Conservation (phyloP, 768 basidiomycete species). For the Boletus huronensis region DNA sequence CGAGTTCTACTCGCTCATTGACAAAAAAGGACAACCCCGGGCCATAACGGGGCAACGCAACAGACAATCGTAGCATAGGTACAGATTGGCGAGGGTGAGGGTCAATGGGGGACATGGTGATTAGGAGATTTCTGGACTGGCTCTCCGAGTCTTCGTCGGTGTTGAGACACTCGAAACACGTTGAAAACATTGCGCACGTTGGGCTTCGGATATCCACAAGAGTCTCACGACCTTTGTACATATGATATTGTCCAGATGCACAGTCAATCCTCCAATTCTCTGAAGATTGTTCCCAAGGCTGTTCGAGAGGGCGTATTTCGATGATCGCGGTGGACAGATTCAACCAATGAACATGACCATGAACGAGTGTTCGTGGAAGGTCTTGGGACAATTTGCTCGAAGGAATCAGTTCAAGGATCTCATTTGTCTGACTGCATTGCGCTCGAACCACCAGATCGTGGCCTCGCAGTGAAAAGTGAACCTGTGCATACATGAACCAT, state of each 20-base stretch:
- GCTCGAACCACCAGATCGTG: conserved; percentile 9
- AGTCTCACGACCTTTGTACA: not conserved
- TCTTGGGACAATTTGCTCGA: conserved; percentile 8
- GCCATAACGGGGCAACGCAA: conserved; percentile 35
- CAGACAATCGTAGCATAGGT: not conserved
- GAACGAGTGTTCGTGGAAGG: conserved; percentile 14
- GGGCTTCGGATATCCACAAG: conserved; percentile 23
- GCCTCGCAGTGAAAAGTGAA: conserved; percentile 12
- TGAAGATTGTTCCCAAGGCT: conserved; percentile 15
- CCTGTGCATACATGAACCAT: not conserved
- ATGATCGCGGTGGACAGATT: conserved; percentile 10
- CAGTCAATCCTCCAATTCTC: conserved; percentile 21
- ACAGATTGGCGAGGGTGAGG: not conserved
- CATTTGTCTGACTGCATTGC: not conserved
- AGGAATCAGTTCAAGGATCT: conserved; percentile 22
- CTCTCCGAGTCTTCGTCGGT: not conserved
- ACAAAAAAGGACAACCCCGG: conserved; percentile 38
- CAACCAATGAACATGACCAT: conserved; percentile 25
- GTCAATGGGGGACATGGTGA: conserved; percentile 2
- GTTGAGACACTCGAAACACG: not conserved
- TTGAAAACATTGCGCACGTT: conserved; percentile 18
- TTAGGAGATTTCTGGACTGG: conserved; percentile 1
- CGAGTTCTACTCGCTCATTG: conserved; percentile 23
- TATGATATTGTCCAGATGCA: not conserved
- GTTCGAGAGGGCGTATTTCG: conserved; percentile 21